Evolutionary conservation across 495 filamentous ascomycete genomes (phyloP), one percentile per base, ranked within the genome.

Genomic region (Podospora fimiseda): DNA sequence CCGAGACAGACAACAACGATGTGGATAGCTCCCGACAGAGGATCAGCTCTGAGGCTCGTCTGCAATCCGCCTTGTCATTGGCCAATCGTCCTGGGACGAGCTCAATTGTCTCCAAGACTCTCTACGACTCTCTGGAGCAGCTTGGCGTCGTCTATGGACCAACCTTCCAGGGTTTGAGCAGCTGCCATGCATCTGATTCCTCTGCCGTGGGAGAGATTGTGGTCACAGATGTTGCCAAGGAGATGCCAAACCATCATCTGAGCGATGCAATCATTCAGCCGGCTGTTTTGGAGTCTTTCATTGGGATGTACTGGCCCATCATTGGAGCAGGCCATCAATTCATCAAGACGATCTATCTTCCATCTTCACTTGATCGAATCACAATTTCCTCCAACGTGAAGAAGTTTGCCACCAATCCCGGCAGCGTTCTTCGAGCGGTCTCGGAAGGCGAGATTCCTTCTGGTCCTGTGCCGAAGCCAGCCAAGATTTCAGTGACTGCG

Each of bases 241-340:
- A 69, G 41, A 81, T 82, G 78, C 78, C 79, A 0, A 65, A 71
- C 38, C 63, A 68, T 33, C 62, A 70, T 39, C 58, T 81, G 41
- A 71, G 68, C 0, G 64, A 71, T 23, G 66, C 62, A 20, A 56
- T 79, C 22, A 61, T 80, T 6, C 79, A 82, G 37, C 78, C 79
- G 3, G 68, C 76, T 0, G 75, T 79, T 15, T 61, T 82, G 11
- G 79, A 82, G 43, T 68, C 73, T 15, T 67, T 77, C 19, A 70
- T 76, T 33, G 77, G 78, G 49, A 58, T 70, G 63, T 65, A 71
- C 61, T 66, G 72, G 74, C 70, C 70, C 1, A 64, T 76, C 46
- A 55, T 70, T 19, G 60, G 64, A 9, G 66, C 62, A 5, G 62
- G 60, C 9, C 64, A 62, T 13, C 58, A 61, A 14, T 43, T 58